Base-by-base conservation (phyloP, 768 basidiomycete genomes). In the Tylopilus felleus region DNA sequence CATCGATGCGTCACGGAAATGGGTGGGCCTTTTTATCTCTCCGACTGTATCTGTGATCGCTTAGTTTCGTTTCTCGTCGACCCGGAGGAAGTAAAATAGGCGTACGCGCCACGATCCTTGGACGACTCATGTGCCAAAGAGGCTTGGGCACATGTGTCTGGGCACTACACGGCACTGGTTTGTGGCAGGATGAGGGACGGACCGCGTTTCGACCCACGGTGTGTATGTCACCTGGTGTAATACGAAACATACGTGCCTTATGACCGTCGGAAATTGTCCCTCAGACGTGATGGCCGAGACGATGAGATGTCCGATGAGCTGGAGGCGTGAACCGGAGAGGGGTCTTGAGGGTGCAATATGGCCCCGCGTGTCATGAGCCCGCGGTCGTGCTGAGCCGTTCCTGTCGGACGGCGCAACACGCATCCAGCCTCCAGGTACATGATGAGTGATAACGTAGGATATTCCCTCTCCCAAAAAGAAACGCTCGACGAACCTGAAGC, bases 21-120 rank as follows among this genome's bases (percentile, higher is more conserved):
- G 38, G 56, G 8, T 22, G 22, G 29, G 56, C 16, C n/a, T n/a
- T n/a, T n/a, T 25, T 46, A 58, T 58, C 44, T 51, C 13, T 45
- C 19, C 4, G 55, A 25, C 31, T 22, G 13, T 57, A 41, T 51
- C 56, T 36, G 17, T 29, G 44, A 57, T 58, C 44, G 39, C 29
- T 25, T 5, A 19, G 2, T 2, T n/a, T 38, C 45, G 28, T 31
- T 27, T 35, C 39, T 22, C 19, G 49, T 29, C 21, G 23, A 31
- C 33, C 38, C 49, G 27, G 54, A 44, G 27, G 35, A 48, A 41
- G 17, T 51, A 25, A 40, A 57, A 35, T 36, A 41, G 23, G 33
- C 55, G 28, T 16, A 36, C 33, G 2, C 28, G 2, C 3, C 31
- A 23, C 5, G 6, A 23, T 17, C 27, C 13, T 5, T 41, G 19